Percentiles rank a stretch among this genome's conserved stretches.
These are phyloP conservation scores for Pezicula neosporulosa DNA, from an alignment of 2,329 filamentous ascomycete species.

Conservation along the genomic window DNA sequence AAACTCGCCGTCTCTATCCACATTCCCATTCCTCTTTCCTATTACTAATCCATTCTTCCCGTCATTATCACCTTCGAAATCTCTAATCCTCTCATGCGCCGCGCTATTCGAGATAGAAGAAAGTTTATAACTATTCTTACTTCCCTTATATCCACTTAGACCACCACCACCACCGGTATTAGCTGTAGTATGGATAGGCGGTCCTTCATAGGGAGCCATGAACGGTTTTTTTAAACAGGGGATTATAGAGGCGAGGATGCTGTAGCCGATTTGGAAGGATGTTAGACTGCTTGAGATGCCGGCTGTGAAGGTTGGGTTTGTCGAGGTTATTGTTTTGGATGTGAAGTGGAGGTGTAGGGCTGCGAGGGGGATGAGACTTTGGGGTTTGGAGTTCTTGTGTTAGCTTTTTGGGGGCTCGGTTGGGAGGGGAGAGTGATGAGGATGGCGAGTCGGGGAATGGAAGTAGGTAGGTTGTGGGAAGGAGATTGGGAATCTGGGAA, in stretches of 20 bases:
- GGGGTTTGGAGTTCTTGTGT: slow-evolving; percentile 2
- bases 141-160: not conserved
- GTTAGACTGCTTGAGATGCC: not conserved
- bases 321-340: not conserved
- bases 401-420: not conserved
- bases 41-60: no score
- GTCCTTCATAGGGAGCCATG: not conserved
- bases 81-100: no score
- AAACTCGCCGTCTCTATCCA: no score
- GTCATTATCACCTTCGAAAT: no score
- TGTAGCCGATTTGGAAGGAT: not conserved
- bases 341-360: not conserved
- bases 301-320: not conserved
- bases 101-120: not conserved
- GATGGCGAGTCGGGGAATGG: no score
- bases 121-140: not conserved
- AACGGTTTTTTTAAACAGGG: not conserved
- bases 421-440: no score
- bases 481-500: no score
- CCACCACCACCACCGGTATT: not conserved
- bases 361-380: not conserved
- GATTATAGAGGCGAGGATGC: not conserved
- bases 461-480: no score
- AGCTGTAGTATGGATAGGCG: not conserved
- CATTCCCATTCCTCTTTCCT: no score